These are phyloP conservation scores for Scedosporium minutisporum DNA, from an alignment of 2,329 filamentous ascomycete genomes.

Conservation along the genomic window DNA sequence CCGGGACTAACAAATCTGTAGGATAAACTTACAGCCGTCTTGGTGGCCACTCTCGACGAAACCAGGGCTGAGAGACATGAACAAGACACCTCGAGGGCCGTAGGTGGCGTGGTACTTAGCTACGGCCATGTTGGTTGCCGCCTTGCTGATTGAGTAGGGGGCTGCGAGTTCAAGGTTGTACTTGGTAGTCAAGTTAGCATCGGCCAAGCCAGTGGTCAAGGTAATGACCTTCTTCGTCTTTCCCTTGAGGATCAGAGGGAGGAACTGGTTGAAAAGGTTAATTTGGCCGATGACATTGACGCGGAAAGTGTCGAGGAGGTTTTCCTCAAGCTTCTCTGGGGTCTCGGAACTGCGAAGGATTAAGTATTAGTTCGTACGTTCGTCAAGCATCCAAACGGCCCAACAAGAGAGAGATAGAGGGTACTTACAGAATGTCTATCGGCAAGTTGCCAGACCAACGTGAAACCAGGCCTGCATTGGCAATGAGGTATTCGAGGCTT, in stretches of 20 bases:
- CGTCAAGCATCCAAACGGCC: neutral
- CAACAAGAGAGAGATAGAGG: neutral
- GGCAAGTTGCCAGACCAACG: conserved; percentile 17
- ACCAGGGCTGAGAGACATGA: conserved; percentile 42
- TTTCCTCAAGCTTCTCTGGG: conserved; percentile 8
- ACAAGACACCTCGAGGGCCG: conserved; percentile 38
- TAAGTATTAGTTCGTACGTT: neutral
- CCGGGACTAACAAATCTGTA: neutral
- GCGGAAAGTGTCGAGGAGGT: conserved; percentile 22
- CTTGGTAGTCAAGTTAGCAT: conserved; percentile 30
- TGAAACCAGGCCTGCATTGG: conserved; percentile 33
- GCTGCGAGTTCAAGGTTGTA: conserved; percentile 22
- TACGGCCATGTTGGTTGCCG: conserved; percentile 39
- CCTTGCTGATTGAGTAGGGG: conserved; percentile 40
- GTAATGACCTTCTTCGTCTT: conserved; percentile 43
- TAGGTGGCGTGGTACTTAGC: conserved; percentile 44
- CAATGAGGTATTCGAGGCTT: conserved; percentile 41
- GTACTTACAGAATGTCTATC: conserved; percentile 28
- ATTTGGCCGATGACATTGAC: conserved; percentile 43
- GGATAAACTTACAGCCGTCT: conserved; percentile 13
- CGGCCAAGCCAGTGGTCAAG: conserved; percentile 38
- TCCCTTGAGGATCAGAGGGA: conserved; percentile 42
- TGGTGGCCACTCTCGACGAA: conserved; percentile 33
- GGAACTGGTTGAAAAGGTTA: conserved; percentile 41
- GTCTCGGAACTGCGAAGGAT: neutral